Percentiles rank a stretch among this genome's conserved stretches.
phyloP scores from a whole-genome alignment of 2,329 filamentous ascomycete genomes.

The Tolypocladium tropicale region DNA sequence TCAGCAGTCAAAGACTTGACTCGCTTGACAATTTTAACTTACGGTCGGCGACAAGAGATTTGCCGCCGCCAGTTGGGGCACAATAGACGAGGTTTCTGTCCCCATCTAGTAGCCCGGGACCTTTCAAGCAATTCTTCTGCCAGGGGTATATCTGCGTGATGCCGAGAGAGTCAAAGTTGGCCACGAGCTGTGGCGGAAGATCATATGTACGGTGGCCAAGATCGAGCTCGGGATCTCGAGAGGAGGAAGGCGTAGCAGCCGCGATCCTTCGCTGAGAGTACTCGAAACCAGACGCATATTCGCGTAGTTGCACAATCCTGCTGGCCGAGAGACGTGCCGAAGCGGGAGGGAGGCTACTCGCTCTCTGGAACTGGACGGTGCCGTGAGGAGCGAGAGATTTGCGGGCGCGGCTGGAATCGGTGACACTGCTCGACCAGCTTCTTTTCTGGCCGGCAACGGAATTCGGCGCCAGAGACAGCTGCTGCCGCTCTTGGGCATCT shows the following conservation, averaged over 20 bases:
- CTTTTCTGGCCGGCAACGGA: conserved; percentile 41
- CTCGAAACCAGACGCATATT: conserved; percentile 27
- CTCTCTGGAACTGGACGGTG: conserved; percentile 21
- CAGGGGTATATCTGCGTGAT: conserved; percentile 67
- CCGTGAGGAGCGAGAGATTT: conserved; percentile 3
- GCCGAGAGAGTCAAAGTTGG: conserved; percentile 56
- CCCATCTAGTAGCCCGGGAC: conserved; percentile 54
- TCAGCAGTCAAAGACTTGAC: conserved; percentile 6
- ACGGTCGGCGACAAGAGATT: conserved; percentile 61
- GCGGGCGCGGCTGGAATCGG: conserved; percentile 3
- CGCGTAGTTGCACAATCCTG: conserved; percentile 28
- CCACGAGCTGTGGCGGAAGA: conserved; percentile 47
- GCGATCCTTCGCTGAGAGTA: conserved; percentile 46
- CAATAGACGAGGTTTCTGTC: conserved; percentile 67
- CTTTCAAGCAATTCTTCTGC: conserved; percentile 65
- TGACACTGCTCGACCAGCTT: conserved; percentile 14
- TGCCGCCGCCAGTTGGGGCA: conserved; percentile 68
- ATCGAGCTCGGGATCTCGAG: conserved; percentile 44
- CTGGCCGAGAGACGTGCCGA: conserved; percentile 28
- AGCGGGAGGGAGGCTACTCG: conserved; percentile 19
- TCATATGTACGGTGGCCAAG: conserved; percentile 54
- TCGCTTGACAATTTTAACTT: conserved; percentile 9
- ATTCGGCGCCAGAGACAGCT: conserved; percentile 24
- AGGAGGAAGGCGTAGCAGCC: conserved; percentile 42
- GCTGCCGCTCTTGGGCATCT: conserved; percentile 28